A percentile compares a stretch with the other conserved stretches of the same genome.
These are phyloP conservation scores for Aureobasidium sp. DNA, from an alignment of 2,329 filamentous ascomycete species.

Conservation along the genomic window DNA sequence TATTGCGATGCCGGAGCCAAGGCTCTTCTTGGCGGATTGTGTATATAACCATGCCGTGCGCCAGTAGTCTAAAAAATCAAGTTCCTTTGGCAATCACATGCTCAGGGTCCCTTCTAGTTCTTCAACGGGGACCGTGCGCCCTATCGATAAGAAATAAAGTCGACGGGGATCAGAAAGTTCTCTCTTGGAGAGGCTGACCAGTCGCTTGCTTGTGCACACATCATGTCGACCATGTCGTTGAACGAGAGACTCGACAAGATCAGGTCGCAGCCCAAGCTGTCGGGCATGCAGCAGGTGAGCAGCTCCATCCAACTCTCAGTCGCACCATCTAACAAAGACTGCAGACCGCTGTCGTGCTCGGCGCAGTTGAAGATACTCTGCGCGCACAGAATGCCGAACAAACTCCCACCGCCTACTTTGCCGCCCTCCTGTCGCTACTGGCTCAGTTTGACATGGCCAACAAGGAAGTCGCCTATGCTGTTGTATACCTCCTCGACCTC, in stretches of 20 bases:
- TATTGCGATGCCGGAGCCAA: too few species aligned
- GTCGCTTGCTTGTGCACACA: not conserved
- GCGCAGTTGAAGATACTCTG: slow-evolving; percentile 86
- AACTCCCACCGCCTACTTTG: slow-evolving; percentile 88
- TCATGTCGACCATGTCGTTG: slow-evolving; percentile 45
- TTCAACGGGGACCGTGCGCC: not conserved
- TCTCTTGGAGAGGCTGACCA: not conserved
- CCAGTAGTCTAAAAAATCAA: too few species aligned
- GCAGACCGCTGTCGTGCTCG: slow-evolving; percentile 76
- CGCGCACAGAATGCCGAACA: slow-evolving; percentile 76
- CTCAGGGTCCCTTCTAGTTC: not conserved
- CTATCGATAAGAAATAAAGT: slow-evolving; percentile 5
- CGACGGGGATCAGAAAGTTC: not conserved
- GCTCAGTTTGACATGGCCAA: slow-evolving; percentile 70
- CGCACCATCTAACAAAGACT: not conserved
- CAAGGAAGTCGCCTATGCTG: slow-evolving; percentile 73
- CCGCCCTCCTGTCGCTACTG: slow-evolving; percentile 82
- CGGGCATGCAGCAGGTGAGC: slow-evolving; percentile 72
- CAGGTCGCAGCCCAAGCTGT: slow-evolving; percentile 80
- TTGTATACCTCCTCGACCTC: slow-evolving; percentile 92
- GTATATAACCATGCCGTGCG: too few species aligned
- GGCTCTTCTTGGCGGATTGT: too few species aligned
- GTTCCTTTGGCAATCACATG: too few species aligned
- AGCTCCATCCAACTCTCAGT: too few species aligned
- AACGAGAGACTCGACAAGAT: slow-evolving; percentile 96